phyloP scores from a whole-genome alignment of 805 yeast species.

The Wickerhamomyces queroliae region DNA sequence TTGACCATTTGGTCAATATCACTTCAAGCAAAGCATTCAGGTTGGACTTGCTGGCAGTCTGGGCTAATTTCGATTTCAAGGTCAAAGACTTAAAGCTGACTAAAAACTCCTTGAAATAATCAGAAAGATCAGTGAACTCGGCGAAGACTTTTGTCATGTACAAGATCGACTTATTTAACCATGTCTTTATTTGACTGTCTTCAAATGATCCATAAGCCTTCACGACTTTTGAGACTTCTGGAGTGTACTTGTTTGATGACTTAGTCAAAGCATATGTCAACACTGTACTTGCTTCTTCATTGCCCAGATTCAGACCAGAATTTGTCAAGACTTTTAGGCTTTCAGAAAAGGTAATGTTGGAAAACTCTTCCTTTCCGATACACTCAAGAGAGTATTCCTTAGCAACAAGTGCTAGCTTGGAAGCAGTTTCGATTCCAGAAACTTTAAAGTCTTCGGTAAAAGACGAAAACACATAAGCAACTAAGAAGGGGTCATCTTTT shows the following conservation, averaged over 20 bases:
- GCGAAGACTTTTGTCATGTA: conserved; percentile 62
- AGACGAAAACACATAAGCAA: conserved; percentile 11
- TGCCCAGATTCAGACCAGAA: conserved; percentile 3
- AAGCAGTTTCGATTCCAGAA: not conserved
- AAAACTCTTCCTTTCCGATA: conserved; percentile 24
- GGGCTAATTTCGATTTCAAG: conserved; percentile 28
- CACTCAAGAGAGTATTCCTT: conserved; percentile 10
- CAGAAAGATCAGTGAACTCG: conserved; percentile 30
- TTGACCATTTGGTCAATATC: conserved; percentile 45
- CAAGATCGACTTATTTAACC: conserved; percentile 55
- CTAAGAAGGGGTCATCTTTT: conserved; percentile 3
- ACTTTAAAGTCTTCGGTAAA: conserved; percentile 1
- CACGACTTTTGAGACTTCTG: conserved; percentile 24
- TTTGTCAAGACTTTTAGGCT: conserved; percentile 21
- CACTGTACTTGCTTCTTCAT: conserved; percentile 19
- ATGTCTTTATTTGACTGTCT: conserved; percentile 23
- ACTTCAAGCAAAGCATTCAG: conserved; percentile 65
- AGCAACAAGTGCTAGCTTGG: conserved; percentile 2
- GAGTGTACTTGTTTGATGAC: conserved; percentile 23
- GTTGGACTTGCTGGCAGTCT: conserved; percentile 36
- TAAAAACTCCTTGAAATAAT: conserved; percentile 28
- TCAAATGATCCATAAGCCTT: conserved; percentile 11
- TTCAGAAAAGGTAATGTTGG: conserved; percentile 24
- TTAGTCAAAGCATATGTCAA: conserved; percentile 24
- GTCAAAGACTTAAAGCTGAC: conserved; percentile 27